Conservation (phyloP, 306 rosid species). For the Fragaria nilgerrensis region DNA sequence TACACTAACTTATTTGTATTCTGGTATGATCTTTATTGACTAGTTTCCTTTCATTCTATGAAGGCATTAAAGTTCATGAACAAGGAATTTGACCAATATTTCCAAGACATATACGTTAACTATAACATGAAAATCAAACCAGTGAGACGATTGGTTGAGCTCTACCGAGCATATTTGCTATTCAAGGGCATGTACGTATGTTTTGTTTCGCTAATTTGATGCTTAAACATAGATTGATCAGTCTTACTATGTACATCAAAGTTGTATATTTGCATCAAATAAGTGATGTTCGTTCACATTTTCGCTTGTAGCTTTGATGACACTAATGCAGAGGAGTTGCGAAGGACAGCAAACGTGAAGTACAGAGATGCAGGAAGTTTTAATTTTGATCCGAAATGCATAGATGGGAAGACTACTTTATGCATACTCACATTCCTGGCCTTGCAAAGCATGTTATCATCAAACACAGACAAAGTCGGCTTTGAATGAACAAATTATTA, state of each 20-base stretch:
- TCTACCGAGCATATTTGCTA: constrained; percentile 31
- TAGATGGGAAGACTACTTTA: constrained; percentile 44
- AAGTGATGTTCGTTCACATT: background rate
- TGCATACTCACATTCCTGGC: constrained; percentile 42
- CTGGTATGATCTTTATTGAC: background rate
- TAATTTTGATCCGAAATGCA: constrained; percentile 30
- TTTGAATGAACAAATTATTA: too few species aligned
- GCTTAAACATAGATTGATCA: background rate
- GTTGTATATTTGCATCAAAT: background rate
- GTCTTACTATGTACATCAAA: background rate
- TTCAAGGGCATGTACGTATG: constrained; percentile 36
- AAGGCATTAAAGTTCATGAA: constrained; percentile 36
- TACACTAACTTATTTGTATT: background rate
- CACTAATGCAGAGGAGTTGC: constrained; percentile 31
- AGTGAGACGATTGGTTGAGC: constrained; percentile 24
- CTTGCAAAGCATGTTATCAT: constrained; percentile 20
- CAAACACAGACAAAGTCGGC: background rate
- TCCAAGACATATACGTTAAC: background rate
- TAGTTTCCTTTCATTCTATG: background rate
- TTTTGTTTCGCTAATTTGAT: background rate
- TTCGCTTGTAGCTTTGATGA: constrained; percentile 37
- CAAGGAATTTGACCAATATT: background rate
- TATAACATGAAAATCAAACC: background rate
- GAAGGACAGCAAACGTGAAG: background rate
- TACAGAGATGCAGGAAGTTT: background rate